Evolutionary conservation across 441 rosid genomes (phyloP).

Genomic region (Gossypium trilobum): DNA sequence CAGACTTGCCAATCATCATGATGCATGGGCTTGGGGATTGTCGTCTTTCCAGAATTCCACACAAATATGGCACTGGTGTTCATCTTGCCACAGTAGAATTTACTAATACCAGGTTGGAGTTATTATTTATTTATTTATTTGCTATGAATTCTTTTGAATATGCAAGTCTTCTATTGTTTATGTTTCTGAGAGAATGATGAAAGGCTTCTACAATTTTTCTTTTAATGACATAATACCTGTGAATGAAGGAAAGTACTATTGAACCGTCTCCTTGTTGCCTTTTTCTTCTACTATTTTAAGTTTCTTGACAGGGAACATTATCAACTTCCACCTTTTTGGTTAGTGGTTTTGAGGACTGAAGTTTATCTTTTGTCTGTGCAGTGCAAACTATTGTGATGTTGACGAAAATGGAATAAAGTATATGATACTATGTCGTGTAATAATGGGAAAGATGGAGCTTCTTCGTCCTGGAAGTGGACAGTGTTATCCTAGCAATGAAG

Average conservation of each 20-base stretch:
- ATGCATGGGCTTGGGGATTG: constrained; percentile 62
- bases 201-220: not conserved
- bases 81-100: constrained; percentile 60
- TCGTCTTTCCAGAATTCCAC: constrained; percentile 42
- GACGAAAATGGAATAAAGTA: constrained; percentile 73
- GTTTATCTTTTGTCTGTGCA: constrained; percentile 30
- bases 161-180: not conserved
- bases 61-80: constrained; percentile 62
- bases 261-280: not conserved
- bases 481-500: constrained; percentile 58
- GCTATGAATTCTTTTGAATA: not conserved
- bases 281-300: not conserved
- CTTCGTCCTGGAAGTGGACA: constrained; percentile 49
- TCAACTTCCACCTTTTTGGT: not conserved
- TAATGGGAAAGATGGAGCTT: constrained; percentile 90
- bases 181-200: not conserved
- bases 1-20: constrained; percentile 32
- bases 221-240: not conserved
- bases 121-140: not conserved
- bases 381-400: constrained; percentile 76
- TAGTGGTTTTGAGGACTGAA: not conserved
- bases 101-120: constrained; percentile 50
- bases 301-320: not conserved
- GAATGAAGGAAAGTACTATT: not conserved
- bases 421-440: constrained; percentile 75